Evolutionary conservation across 2,329 filamentous ascomycete species (phyloP).

Genomic region (Aaosphaeria arxii): DNA sequence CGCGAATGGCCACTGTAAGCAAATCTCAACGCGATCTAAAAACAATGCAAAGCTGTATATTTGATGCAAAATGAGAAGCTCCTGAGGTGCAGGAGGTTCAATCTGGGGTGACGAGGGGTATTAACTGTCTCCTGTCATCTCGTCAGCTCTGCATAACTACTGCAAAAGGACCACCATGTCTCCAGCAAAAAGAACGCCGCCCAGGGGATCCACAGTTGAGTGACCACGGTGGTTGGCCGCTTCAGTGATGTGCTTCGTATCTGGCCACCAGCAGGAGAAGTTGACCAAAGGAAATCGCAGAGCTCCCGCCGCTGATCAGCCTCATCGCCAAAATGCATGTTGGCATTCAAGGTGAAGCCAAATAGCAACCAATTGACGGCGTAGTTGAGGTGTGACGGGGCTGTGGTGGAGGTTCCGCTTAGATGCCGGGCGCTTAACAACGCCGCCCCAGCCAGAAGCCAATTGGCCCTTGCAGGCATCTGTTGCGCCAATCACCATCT

Average conservation of each 20-base stretch:
- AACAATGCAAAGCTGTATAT: too few species aligned
- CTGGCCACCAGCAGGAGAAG: constrained; percentile 11
- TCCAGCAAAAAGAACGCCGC: too few species aligned
- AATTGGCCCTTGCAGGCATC: too few species aligned
- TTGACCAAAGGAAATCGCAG: constrained; percentile 24
- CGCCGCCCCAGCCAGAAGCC: background rate
- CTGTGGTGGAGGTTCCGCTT: constrained; percentile 10
- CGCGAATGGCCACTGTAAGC: too few species aligned
- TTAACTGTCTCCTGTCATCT: too few species aligned
- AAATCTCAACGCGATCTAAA: too few species aligned
- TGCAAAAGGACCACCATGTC: too few species aligned
- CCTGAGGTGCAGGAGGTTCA: too few species aligned
- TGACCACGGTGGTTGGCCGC: constrained; percentile 18
- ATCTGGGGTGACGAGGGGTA: too few species aligned
- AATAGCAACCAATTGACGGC: constrained; percentile 28
- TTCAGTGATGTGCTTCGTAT: constrained; percentile 18
- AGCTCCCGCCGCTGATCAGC: constrained; percentile 24
- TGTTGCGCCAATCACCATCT: too few species aligned
- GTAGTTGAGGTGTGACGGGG: constrained; percentile 23
- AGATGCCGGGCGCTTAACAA: constrained; percentile 27
- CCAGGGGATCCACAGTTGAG: background rate
- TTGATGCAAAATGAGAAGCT: too few species aligned
- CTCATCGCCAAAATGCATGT: constrained; percentile 19
- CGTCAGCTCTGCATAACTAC: too few species aligned
- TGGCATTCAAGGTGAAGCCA: constrained; percentile 24